A percentile compares a stretch with the other conserved stretches of the same genome.
These are phyloP conservation scores for Eimeria falciformis DNA, from an alignment of 169 alveolate genomes.

Conservation along the genomic window DNA sequence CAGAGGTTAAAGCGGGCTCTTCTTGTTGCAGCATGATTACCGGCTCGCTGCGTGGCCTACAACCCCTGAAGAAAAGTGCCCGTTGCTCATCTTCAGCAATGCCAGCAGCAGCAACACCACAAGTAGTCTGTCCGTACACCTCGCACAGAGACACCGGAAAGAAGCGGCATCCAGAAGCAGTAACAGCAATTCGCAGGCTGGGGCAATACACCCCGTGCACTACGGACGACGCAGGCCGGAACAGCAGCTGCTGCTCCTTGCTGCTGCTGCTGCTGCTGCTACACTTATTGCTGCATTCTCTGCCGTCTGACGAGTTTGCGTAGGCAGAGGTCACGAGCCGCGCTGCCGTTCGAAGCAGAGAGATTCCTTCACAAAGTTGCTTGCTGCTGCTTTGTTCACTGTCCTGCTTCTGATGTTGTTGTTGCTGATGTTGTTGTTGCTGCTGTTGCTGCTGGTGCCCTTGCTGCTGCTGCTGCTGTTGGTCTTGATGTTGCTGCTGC, in stretches of 20 bases:
- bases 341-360: constrained; percentile 23
- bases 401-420: neutral
- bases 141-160: neutral
- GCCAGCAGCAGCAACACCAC: neutral
- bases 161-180: constrained; percentile 16
- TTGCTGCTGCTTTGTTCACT: neutral
- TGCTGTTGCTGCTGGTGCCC: neutral
- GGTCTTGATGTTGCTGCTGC: neutral
- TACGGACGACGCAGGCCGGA: neutral
- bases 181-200: constrained; percentile 31
- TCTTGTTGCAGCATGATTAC: neutral
- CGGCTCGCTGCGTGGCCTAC: no score
- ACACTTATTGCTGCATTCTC: neutral
- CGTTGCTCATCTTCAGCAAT: neutral
- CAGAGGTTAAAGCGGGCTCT: neutral
- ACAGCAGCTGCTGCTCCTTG: neutral
- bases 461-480: neutral
- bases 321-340: neutral
- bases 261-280: constrained; percentile 20
- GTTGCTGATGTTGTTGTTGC: neutral
- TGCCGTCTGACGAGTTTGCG: neutral
- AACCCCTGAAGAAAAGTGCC: no score
- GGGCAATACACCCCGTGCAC: constrained; percentile 32
- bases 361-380: constrained; percentile 18
- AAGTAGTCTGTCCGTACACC: no score